Evolutionary conservation across 495 filamentous ascomycete genomes (phyloP).

Genomic region (Hypoxylon fragiforme): DNA sequence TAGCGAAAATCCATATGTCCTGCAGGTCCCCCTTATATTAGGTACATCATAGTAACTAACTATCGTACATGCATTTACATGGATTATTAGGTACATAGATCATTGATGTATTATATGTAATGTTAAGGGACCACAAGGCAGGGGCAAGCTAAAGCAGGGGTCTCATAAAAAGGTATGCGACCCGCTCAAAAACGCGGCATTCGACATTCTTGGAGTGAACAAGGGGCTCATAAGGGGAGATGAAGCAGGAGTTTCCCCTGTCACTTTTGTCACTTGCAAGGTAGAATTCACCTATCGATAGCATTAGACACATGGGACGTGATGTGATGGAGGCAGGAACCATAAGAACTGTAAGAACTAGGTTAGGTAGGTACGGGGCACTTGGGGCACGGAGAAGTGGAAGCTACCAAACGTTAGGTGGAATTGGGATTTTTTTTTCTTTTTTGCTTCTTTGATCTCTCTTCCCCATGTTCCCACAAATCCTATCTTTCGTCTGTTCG

Average conservation of each 20-base stretch:
- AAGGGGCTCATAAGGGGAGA: too few relatives aligned
- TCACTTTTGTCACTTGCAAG: too few relatives aligned
- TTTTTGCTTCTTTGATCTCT: conserved; percentile 14
- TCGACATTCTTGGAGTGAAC: conserved; percentile 3
- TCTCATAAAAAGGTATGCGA: conserved; percentile 5
- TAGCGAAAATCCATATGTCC: conserved; percentile 16
- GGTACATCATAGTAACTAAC: neutral
- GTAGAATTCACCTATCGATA: conserved; percentile 15
- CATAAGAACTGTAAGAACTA: neutral
- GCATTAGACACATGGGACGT: neutral
- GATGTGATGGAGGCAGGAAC: neutral
- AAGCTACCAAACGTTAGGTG: too few relatives aligned
- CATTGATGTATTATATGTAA: too few relatives aligned
- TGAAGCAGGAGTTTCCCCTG: conserved; percentile 26
- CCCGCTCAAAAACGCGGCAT: conserved; percentile 17
- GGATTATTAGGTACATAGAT: too few relatives aligned
- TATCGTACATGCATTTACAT: too few relatives aligned
- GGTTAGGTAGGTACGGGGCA: too few relatives aligned
- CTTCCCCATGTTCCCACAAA: conserved; percentile 6
- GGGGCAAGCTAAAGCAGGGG: too few relatives aligned
- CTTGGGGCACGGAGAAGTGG: too few relatives aligned
- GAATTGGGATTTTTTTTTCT: too few relatives aligned
- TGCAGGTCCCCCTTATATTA: conserved; percentile 20
- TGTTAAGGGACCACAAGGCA: conserved; percentile 26
- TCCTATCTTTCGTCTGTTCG: neutral